Evolutionary conservation across 306 rosid genomes (phyloP).

Genomic region (Prunus fruticosa): DNA sequence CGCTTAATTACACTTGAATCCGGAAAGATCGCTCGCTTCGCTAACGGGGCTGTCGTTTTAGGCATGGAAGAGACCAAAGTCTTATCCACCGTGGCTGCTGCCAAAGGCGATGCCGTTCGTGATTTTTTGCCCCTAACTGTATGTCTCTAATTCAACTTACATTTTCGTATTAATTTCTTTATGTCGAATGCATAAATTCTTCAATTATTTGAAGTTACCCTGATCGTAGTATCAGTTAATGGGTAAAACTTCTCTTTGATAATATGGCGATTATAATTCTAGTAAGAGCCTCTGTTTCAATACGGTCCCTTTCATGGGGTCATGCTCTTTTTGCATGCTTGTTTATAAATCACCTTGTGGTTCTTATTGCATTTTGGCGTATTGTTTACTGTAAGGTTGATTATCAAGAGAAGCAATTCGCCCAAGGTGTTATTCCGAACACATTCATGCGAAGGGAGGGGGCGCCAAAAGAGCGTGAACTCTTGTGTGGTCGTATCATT

Average conservation of each 20-base stretch:
- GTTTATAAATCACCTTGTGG: neutral
- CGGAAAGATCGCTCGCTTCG: constrained; percentile 82
- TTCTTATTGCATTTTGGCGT: neutral
- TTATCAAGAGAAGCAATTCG: constrained; percentile 91
- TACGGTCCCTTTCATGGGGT: no score
- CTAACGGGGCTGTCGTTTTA: constrained; percentile 80
- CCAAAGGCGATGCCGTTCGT: constrained; percentile 58
- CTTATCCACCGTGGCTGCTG: constrained; percentile 63
- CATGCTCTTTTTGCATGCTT: neutral
- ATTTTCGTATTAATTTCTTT: neutral
- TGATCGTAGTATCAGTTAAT: neutral
- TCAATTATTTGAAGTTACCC: neutral
- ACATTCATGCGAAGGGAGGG: constrained; percentile 90
- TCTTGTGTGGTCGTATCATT: constrained; percentile 79
- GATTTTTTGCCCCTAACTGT: constrained; percentile 96
- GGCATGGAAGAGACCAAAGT: constrained; percentile 72
- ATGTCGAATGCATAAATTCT: neutral
- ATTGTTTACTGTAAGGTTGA: constrained; percentile 62
- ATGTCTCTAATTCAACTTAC: constrained; percentile 12
- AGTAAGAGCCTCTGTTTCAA: no score
- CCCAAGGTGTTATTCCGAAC: constrained; percentile 82
- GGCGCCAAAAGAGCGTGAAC: constrained; percentile 94
- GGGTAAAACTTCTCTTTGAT: no score
- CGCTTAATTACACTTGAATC: constrained; percentile 62
- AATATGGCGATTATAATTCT: neutral